Base-by-base conservation (phyloP, 2,329 filamentous ascomycete species). In the Penicillium sp. region DNA sequence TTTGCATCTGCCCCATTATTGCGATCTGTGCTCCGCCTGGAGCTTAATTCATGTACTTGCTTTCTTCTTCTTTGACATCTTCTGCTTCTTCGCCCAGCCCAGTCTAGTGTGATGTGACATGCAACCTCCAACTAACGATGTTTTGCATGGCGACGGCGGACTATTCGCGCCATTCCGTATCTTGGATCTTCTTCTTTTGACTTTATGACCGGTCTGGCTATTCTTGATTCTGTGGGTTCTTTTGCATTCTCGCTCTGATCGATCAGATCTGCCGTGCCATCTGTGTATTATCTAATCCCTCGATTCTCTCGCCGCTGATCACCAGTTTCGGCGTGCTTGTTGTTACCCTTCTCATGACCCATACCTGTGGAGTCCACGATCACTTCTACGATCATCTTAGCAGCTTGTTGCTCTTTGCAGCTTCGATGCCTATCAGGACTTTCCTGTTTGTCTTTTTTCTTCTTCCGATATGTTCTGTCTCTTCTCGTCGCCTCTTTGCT, bases 221-320 rank as follows among this genome's bases (percentile, higher is more conserved):
- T 27, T 9, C 25, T 27, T 27, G 5, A 7, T 27, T n/a, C 14
- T n/a, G 25, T n/a, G 11, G n/a, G n/a, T n/a, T 7, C 11, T n/a
- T 27, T 7, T 11, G 20, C n/a, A n/a, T 13, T 18, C 21, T 15
- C 18, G 13, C 21, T n/a, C 28, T 33, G 17, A 29, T 10, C 11
- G 26, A n/a, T n/a, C 25, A 33, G 36, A 27, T 38, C 26, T 30
- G 35, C 21, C 15, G 15, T 10, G 31, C 27, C n/a, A n/a, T n/a
- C n/a, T 36, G 21, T 47, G 44, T 36, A 41, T 44, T 45, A 41
- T 47, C 28, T 45, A 45, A 46, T 46, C 8, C 31, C 23, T 41
- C 30, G 16, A 34, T 43, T 14, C 30, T 36, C 33, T 26, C 37
- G 14, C 21, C 26, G 36, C 10, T 20, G 19, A 31, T 19, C 15